Percentiles rank a stretch among this genome's conserved stretches.
Conservation (phyloP, 768 basidiomycete species). For the Leccinum obscurum region DNA sequence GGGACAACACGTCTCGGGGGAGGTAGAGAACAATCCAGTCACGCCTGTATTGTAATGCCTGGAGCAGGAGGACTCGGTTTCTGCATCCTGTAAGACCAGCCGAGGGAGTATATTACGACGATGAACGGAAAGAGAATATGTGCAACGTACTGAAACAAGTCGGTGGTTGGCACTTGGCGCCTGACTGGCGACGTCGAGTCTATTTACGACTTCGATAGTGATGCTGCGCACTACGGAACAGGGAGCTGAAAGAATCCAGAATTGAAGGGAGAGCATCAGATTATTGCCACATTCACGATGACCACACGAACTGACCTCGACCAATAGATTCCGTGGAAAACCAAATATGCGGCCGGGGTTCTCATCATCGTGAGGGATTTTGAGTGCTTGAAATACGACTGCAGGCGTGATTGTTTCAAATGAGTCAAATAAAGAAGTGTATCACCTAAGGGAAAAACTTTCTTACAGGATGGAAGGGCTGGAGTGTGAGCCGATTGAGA, state of each 20-base stretch:
- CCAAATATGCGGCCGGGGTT: no score
- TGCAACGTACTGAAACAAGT: no score
- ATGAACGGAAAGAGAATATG: constrained; percentile 36
- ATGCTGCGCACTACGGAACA: no score
- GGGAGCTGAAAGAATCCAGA: no score
- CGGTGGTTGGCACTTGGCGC: no score
- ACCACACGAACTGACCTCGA: no score
- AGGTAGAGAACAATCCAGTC: constrained; percentile 86
- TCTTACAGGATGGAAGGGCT: constrained; percentile 45
- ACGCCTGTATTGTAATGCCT: constrained; percentile 67
- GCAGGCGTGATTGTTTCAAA: constrained; percentile 31
- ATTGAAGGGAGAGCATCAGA: no score
- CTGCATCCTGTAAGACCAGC: constrained; percentile 76
- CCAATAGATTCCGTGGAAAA: no score
- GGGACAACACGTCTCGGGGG: constrained; percentile 60
- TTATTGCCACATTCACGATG: no score
- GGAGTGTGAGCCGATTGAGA: constrained; percentile 37
- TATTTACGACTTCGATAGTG: no score
- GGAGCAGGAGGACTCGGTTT: constrained; percentile 68
- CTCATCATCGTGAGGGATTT: constrained; percentile 44
- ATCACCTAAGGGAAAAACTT: background rate
- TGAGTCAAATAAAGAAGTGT: background rate
- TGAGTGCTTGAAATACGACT: constrained; percentile 45
- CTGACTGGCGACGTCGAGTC: no score
- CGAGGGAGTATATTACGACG: constrained; percentile 28